Evolutionary conservation across 164 flowering plant genomes (phyloP).

Genomic region (Vitis labrusca): DNA sequence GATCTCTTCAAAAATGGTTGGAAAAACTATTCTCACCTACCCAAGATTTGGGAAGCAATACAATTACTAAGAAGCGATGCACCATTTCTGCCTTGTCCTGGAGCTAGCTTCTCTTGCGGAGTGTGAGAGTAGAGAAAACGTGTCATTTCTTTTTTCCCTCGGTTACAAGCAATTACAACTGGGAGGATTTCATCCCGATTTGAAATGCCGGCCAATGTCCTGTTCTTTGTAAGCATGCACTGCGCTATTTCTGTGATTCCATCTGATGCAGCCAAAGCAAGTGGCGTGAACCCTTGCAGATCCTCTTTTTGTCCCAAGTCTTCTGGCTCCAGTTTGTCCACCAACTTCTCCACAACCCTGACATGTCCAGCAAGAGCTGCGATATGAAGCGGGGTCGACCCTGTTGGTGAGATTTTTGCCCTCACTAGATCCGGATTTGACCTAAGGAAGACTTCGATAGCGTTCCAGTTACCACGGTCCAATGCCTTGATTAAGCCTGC

Average conservation of each 20-base stretch:
- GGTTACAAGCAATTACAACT: background rate
- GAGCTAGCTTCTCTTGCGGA: background rate
- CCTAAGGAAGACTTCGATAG: background rate
- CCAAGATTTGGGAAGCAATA: too few species aligned
- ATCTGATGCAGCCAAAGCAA: background rate
- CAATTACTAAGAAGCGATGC: too few species aligned
- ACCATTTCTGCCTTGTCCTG: background rate
- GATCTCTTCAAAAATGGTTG: background rate
- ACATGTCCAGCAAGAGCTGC: background rate
- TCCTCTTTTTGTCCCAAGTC: background rate
- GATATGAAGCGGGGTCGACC: background rate
- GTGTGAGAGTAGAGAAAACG: background rate
- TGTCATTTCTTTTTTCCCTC: background rate
- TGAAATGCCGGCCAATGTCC: background rate
- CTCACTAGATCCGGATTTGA: background rate
- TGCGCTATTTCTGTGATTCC: background rate
- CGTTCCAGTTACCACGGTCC: background rate
- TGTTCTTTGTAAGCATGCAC: slow-evolving; percentile 4
- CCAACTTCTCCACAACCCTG: background rate
- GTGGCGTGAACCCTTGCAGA: background rate
- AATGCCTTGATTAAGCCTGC: background rate
- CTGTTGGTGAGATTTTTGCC: background rate
- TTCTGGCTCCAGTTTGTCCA: background rate
- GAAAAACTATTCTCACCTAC: background rate
- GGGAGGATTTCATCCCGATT: background rate